Percentiles rank a stretch among this genome's conserved stretches.
Evolutionary conservation across 495 filamentous ascomycete species (phyloP).

Genomic region (Hyaloscypha bicolor): DNA sequence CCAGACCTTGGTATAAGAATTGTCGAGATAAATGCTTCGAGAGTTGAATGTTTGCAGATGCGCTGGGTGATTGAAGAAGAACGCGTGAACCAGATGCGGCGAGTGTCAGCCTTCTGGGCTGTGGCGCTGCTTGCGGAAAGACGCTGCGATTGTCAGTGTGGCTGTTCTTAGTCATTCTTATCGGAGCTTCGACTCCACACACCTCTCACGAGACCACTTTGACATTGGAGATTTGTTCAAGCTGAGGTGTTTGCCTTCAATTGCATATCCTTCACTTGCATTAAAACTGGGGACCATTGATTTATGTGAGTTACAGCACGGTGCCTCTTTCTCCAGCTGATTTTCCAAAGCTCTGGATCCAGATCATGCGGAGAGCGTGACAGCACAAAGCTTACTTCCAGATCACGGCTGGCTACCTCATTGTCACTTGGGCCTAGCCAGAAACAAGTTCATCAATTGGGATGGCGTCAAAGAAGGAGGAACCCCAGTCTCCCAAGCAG

Average conservation of each 20-base stretch:
- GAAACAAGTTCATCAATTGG: neutral
- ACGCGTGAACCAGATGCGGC: neutral
- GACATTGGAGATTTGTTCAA: neutral
- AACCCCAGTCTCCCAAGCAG: constrained; percentile 22
- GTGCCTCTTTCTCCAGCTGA: neutral
- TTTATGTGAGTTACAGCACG: neutral
- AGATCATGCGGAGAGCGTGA: constrained; percentile 7
- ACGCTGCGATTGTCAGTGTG: neutral
- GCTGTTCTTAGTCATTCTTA: constrained; percentile 13
- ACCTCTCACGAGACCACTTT: constrained; percentile 8
- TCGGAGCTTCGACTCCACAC: neutral
- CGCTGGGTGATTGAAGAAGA: neutral
- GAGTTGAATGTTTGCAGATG: constrained; percentile 1
- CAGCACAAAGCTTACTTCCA: neutral
- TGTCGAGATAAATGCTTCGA: neutral
- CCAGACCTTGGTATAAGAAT: neutral
- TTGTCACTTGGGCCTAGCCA: neutral
- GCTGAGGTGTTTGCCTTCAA: neutral
- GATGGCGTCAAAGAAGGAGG: constrained; percentile 1
- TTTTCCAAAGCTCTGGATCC: neutral
- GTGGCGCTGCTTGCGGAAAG: constrained; percentile 11
- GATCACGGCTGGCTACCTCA: neutral
- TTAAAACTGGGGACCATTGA: neutral
- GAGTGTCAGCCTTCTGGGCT: constrained; percentile 6
- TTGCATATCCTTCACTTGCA: neutral